These are phyloP conservation scores for Malus hybrid DNA, from an alignment of 331 rosid species.

Conservation along the genomic window DNA sequence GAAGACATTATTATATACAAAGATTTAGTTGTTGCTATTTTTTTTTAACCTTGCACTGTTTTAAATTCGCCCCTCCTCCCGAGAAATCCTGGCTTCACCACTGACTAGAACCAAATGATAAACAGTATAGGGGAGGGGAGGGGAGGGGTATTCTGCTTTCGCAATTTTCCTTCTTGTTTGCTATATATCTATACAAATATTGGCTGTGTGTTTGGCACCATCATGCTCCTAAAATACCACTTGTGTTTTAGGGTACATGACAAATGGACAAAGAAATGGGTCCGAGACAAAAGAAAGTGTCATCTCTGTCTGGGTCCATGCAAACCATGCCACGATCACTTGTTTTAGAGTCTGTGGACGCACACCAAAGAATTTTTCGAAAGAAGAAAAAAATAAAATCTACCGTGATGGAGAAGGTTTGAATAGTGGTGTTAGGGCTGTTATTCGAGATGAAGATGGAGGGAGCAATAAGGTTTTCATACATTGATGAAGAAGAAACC, in stretches of 20 bases:
- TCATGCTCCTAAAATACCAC: not conserved
- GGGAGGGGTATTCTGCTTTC: not conserved
- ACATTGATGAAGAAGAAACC: too few relatives aligned
- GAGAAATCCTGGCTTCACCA: too few relatives aligned
- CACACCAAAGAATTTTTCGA: not conserved
- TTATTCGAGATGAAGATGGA: too few relatives aligned
- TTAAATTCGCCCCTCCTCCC: too few relatives aligned
- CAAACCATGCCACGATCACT: slow-evolving; percentile 6
- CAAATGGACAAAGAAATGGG: slow-evolving; percentile 12
- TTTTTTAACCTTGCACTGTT: too few relatives aligned
- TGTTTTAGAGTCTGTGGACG: not conserved
- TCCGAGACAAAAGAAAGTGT: slow-evolving; percentile 32
- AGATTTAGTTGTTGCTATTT: too few relatives aligned
- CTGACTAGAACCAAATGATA: slow-evolving; percentile 6
- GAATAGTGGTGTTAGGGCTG: too few relatives aligned
- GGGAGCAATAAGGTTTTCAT: too few relatives aligned
- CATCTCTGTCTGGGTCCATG: slow-evolving; percentile 20
- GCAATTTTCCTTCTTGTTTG: not conserved
- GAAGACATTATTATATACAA: too few relatives aligned
- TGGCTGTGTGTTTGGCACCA: not conserved
- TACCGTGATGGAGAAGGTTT: too few relatives aligned
- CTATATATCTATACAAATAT: not conserved
- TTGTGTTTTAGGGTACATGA: not conserved
- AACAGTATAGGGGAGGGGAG: not conserved
- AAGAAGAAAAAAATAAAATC: not conserved